phyloP scores from a whole-genome alignment of 345 rosid species.

The Rhodamnia rubescens region DNA sequence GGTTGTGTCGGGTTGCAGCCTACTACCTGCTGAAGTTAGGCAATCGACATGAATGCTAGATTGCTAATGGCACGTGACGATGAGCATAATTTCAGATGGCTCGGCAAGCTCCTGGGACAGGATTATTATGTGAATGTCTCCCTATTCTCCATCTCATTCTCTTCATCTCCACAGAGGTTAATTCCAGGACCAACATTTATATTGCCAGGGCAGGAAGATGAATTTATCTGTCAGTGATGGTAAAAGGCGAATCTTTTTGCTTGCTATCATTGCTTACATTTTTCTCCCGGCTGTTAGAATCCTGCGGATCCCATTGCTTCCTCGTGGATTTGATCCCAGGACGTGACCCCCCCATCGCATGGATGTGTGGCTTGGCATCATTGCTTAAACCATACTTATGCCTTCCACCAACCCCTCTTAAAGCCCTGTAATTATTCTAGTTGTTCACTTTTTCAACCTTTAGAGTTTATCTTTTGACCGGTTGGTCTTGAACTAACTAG shows the following conservation, averaged over 20 bases:
- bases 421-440: conserved; percentile 12
- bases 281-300: background rate
- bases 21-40: background rate
- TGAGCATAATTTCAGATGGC: background rate
- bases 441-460: background rate
- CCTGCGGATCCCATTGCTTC: background rate
- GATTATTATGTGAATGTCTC: background rate
- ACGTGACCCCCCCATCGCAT: background rate
- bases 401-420: conserved; percentile 4
- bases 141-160: background rate
- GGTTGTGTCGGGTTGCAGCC: background rate
- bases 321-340: background rate
- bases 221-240: background rate
- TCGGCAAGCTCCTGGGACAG: background rate
- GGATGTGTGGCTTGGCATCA: background rate
- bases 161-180: background rate
- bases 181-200: background rate
- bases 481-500: background rate
- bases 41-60: background rate
- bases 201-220: background rate
- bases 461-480: background rate
- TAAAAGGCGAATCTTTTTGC: background rate
- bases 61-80: background rate
- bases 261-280: background rate
- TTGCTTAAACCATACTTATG: conserved; percentile 27